Conservation (phyloP, 2,329 filamentous ascomycete species). For the Aphanoascus verrucosus region DNA sequence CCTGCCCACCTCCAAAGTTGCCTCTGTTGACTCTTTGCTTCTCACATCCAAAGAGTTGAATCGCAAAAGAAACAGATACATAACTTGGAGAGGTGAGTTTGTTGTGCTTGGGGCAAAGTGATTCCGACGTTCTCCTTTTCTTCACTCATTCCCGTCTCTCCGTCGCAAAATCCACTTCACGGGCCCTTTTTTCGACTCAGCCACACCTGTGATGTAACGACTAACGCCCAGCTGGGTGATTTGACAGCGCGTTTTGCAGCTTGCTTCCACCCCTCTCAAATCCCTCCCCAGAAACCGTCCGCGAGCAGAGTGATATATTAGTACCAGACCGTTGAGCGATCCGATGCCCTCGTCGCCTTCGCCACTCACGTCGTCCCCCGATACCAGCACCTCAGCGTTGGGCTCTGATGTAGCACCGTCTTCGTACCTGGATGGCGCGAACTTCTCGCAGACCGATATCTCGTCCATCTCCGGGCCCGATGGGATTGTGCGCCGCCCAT, state of each 20-base stretch:
- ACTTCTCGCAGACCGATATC: conserved; percentile 1
- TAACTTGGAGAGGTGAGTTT: conserved; percentile 1
- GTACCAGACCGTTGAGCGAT: neutral
- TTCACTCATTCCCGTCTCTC: neutral
- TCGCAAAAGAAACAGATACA: neutral
- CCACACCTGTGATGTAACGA: conserved; percentile 12
- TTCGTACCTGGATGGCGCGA: conserved; percentile 9
- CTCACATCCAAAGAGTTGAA: neutral
- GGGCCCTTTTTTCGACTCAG: conserved; percentile 1
- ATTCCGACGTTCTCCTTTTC: neutral
- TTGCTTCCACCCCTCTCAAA: neutral
- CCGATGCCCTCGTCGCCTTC: conserved; percentile 15
- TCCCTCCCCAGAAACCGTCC: neutral
- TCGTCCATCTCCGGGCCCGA: conserved; percentile 7
- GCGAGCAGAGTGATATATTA: too few species aligned
- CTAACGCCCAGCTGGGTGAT: neutral
- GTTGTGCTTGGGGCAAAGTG: neutral
- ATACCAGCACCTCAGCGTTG: conserved; percentile 15
- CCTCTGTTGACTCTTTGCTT: neutral
- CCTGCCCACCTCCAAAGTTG: neutral
- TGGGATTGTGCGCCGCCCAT: conserved; percentile 23
- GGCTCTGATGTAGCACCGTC: conserved; percentile 13
- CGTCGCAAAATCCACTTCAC: neutral
- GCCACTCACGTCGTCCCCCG: conserved; percentile 15
- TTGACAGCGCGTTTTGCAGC: conserved; percentile 6